Base-by-base conservation (phyloP, 2,329 filamentous ascomycete genomes). In the Acephala macrosclerotiorum region DNA sequence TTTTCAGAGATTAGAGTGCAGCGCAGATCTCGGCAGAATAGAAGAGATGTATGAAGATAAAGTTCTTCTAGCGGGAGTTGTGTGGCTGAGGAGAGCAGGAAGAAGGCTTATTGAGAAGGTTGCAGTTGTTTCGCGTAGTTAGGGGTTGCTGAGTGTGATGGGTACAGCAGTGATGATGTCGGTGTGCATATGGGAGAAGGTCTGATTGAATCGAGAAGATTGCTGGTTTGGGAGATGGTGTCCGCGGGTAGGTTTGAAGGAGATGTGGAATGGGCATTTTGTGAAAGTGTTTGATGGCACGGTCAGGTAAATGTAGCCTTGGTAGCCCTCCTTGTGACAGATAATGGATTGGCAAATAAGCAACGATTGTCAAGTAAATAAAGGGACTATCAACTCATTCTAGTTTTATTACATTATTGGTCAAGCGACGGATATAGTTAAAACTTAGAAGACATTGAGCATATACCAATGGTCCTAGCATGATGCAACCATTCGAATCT, bases 81-180 rank as follows among this genome's bases (percentile, higher is more conserved):
- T 14, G 12, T 53, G 49, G 49, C 4, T 16, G 25, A 33, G 11
- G 49, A 53, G 49, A n/a, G 25, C 25, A 14, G 25, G 49, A 53
- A 29, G 49, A 53, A 53, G 49, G 49, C 25, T 53, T 53, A 18
- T 33, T 53, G 49, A 53, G 49, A 33, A 14, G 12, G 49, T 14
- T 53, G 49, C 25, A 29, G 49, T 29, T 4, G 49, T 12, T 26
- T 33, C 29, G 29, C 22, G 45, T 26, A 20, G n/a, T 22, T 49
- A 42, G 45, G 20, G 20, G 20, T 25, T 53, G 49, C 22, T 53
- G 49, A 33, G 49, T 53, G 22, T 53, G 26, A 26, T 53, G 58
- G 57, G 40, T 60, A 26, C 38, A 60, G 58, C 7, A 9, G 2
- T 53, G 49, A 25, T 22, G 45, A 49, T 33, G 29, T 33, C 29